Base-by-base conservation (phyloP, 225 moss, liverwort and hornwort genomes). In the Sphagnum tenellum region DNA sequence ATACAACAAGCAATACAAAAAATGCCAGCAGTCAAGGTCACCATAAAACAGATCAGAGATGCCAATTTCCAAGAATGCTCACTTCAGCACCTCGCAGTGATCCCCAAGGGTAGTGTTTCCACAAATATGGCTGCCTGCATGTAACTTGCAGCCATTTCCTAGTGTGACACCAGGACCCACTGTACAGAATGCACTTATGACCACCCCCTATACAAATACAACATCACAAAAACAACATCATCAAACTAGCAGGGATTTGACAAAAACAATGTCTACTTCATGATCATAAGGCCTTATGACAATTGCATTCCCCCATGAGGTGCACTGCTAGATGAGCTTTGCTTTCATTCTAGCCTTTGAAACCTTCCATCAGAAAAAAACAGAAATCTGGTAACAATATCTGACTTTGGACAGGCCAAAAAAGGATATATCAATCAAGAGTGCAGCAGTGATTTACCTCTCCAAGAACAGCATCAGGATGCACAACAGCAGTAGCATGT, bases 391-490 rank as follows among this genome's bases (percentile, higher is more conserved):
- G 29, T 29, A 29, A 29, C 29, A 29, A 29, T 29, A 29, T 29
- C 29, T 29, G 29, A 29, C 29, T 29, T 29, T 29, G 29, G 29
- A 29, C 29, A 29, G 29, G 29, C 29, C 29, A 29, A 29, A 29
- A 29, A 29, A 29, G 52, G 76, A 68, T 62, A 72, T 79, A 57
- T 69, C 72, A 48, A 77, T 81, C 45, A 81, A 81, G 48, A 76
- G 9, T 5, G 52, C 9, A 9, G 9, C 0, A 5, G 6, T 9
- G 9, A 52, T 52, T 67, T 67, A 95, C 94, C 88, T 96, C 75
- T 64, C 88, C 95, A 75, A 96, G 66, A 64, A 81, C 73, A 72
- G 92, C 88, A 59, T 89, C 81, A 46, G 92, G 88, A 79, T 96
- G 89, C 54, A 96, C 92, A 56, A 89, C 45, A 50, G 92, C 92